phyloP scores from a whole-genome alignment of 192 early-diverging fungal genomes.

The Umbelopsis sp. region DNA sequence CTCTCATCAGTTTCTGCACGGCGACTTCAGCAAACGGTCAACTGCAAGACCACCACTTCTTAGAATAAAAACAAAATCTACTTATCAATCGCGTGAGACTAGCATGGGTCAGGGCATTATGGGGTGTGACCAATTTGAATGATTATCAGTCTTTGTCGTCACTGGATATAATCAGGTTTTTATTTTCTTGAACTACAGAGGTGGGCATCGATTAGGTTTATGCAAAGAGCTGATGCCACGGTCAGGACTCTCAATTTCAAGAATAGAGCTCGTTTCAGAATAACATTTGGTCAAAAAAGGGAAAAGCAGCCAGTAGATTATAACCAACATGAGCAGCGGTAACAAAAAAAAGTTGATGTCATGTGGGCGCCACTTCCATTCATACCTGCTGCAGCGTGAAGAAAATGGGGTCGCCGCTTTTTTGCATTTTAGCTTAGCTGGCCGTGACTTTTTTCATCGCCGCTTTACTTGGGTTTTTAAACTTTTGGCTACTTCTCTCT shows the following conservation, averaged over 20 bases:
- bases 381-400: no score
- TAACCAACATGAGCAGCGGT: no score
- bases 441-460: not conserved
- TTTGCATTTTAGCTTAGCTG: not conserved
- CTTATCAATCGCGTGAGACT: not conserved
- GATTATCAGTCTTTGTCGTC: slow-evolving; percentile 29
- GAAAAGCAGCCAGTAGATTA: not conserved
- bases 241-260: not conserved
- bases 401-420: not conserved
- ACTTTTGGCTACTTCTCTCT: not conserved
- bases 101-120: not conserved
- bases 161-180: slow-evolving; percentile 50
- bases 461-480: not conserved
- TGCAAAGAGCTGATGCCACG: slow-evolving; percentile 48
- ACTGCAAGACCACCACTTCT: slow-evolving; percentile 42
- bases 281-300: not conserved
- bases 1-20: slow-evolving; percentile 50
- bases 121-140: slow-evolving; percentile 12
- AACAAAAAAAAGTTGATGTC: not conserved
- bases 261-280: not conserved
- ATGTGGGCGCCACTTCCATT: slow-evolving; percentile 8
- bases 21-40: slow-evolving; percentile 53
- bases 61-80: not conserved
- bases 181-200: slow-evolving; percentile 16
- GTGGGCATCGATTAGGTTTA: not conserved